Percentiles rank a stretch among this genome's conserved stretches.
Conservation (phyloP, 2,329 filamentous ascomycete genomes). For the Magnaporthiopsis rhizophila region DNA sequence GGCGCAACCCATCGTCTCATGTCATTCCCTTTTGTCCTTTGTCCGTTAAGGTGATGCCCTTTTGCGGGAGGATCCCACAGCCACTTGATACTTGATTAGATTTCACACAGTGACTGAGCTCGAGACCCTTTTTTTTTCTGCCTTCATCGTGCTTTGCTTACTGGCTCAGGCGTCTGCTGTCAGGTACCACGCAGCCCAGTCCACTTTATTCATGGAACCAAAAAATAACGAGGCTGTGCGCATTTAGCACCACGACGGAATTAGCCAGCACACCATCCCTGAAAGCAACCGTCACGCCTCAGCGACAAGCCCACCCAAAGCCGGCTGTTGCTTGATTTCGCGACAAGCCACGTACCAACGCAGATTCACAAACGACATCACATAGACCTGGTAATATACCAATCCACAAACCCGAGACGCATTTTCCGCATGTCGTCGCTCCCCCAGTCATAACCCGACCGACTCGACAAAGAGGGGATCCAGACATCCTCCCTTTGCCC, state of each 20-base stretch:
- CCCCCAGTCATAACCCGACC: not conserved
- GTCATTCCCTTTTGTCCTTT: no score
- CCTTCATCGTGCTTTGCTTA: not conserved
- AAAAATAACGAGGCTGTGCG: not conserved
- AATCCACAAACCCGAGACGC: not conserved
- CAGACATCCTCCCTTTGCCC: not conserved
- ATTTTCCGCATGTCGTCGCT: not conserved
- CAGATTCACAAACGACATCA: not conserved
- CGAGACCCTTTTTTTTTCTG: not conserved
- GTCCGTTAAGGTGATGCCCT: not conserved
- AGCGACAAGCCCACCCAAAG: not conserved
- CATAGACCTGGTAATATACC: not conserved
- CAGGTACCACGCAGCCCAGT: not conserved
- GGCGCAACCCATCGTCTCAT: no score
- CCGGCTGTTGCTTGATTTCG: not conserved
- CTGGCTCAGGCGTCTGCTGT: not conserved
- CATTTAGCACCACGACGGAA: not conserved
- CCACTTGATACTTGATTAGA: not conserved
- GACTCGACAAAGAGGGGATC: not conserved
- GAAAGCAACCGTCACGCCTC: not conserved
- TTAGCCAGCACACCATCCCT: not conserved
- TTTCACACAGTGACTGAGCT: not conserved
- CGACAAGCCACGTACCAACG: not conserved
- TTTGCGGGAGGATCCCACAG: not conserved
- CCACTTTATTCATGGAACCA: not conserved